Evolutionary conservation across 2,329 filamentous ascomycete genomes (phyloP).

Genomic region (Myotisia sp.): DNA sequence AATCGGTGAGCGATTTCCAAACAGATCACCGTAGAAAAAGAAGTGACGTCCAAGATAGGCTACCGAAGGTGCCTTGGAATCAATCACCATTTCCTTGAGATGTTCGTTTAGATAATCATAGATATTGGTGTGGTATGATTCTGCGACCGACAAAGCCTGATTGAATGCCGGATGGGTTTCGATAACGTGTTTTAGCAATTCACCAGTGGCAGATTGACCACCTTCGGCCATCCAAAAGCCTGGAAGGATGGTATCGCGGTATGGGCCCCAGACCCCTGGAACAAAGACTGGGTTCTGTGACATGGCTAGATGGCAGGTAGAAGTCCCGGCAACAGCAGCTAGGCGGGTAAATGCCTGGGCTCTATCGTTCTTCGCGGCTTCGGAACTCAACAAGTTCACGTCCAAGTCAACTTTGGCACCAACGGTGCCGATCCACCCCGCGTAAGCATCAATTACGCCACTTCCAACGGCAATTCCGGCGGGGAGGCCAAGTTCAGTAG

Average conservation of each 20-base stretch:
- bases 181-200: constrained; percentile 83
- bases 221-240: constrained; percentile 95
- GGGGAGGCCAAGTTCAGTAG: constrained; percentile 66
- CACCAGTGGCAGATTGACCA: constrained; percentile 89
- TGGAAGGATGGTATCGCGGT: constrained; percentile 82
- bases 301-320: constrained; percentile 94
- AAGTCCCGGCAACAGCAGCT: constrained; percentile 88
- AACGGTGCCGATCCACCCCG: constrained; percentile 98
- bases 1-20: constrained; percentile 88
- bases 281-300: constrained; percentile 87
- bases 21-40: constrained; percentile 97
- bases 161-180: constrained; percentile 88
- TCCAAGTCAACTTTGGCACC: constrained; percentile 78
- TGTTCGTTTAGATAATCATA: constrained; percentile 92
- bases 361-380: constrained; percentile 65
- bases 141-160: constrained; percentile 62
- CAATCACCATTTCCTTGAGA: constrained; percentile 59
- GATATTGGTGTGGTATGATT: constrained; percentile 72
- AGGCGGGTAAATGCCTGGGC: constrained; percentile 83
- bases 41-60: constrained; percentile 82
- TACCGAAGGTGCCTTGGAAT: constrained; percentile 56
- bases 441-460: constrained; percentile 95
- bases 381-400: constrained; percentile 51
- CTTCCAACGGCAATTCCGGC: constrained; percentile 84
- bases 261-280: constrained; percentile 90